Percentiles rank a stretch among this genome's conserved stretches.
These are phyloP conservation scores for Gossypium gossypioides DNA, from an alignment of 441 rosid genomes.

Conservation along the genomic window DNA sequence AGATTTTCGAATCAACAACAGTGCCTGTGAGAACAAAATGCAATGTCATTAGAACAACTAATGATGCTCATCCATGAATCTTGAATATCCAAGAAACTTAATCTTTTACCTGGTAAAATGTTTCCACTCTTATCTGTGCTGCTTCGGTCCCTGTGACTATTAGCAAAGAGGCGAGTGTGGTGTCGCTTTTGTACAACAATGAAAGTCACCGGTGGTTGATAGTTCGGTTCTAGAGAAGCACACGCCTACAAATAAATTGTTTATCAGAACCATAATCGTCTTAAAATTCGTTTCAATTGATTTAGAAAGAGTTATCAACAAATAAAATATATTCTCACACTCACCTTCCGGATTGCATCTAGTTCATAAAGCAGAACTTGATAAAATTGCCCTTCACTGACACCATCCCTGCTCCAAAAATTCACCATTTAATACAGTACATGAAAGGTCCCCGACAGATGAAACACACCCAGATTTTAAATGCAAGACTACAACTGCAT, in stretches of 20 bases:
- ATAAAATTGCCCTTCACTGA: conserved; percentile 95
- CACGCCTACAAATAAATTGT: conserved; percentile 51
- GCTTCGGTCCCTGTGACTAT: conserved; percentile 79
- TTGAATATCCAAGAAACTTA: background rate
- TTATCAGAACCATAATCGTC: background rate
- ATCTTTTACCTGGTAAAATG: conserved; percentile 64
- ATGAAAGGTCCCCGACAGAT: background rate
- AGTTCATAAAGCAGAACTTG: conserved; percentile 87
- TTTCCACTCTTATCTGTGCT: conserved; percentile 88
- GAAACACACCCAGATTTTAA: background rate
- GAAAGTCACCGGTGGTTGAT: conserved; percentile 93
- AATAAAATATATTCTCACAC: background rate
- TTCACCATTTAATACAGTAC: background rate
- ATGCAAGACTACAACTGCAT: background rate
- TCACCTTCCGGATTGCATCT: conserved; percentile 90
- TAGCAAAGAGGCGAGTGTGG: conserved; percentile 84
- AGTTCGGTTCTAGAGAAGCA: conserved; percentile 90
- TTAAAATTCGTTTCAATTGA: background rate
- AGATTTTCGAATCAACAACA: conserved; percentile 81
- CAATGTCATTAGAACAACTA: background rate
- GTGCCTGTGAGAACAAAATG: conserved; percentile 47
- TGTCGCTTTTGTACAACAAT: conserved; percentile 91
- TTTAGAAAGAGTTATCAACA: background rate
- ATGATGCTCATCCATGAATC: background rate
- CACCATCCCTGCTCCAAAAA: conserved; percentile 67